Evolutionary conservation across 2,329 filamentous ascomycete genomes (phyloP).

Genomic region (Lasiodiplodia sp.): DNA sequence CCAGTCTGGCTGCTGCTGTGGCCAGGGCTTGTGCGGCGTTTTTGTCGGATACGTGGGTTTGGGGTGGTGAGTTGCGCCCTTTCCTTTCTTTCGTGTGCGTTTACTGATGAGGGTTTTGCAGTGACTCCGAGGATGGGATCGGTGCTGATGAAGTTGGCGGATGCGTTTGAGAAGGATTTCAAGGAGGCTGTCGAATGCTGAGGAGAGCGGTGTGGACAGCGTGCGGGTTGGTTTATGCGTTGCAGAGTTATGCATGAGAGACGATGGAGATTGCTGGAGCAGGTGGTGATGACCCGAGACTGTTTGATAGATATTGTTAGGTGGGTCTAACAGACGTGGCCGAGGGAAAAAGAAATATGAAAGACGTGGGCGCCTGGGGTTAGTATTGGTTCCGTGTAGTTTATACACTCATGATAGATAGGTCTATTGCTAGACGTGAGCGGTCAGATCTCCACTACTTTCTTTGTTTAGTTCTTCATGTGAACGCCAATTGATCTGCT

Average conservation of each 20-base stretch:
- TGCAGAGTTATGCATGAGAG: background rate
- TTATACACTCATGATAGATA: background rate
- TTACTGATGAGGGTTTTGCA: background rate
- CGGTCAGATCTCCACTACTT: too few species aligned
- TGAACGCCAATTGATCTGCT: too few species aligned
- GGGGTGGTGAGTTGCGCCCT: slow-evolving; percentile 30
- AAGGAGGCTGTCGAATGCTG: background rate
- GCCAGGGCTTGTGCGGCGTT: slow-evolving; percentile 39
- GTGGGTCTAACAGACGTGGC: background rate
- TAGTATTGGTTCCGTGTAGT: background rate
- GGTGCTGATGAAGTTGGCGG: slow-evolving; percentile 33
- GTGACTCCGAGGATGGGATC: slow-evolving; percentile 36
- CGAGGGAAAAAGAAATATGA: background rate
- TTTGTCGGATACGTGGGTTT: slow-evolving; percentile 39
- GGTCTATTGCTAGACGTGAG: background rate
- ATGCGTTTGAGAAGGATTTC: slow-evolving; percentile 18
- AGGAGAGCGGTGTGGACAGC: background rate
- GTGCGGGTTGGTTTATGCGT: background rate
- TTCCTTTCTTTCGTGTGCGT: too few species aligned
- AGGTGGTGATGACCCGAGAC: too few species aligned
- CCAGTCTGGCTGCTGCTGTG: slow-evolving; percentile 39
- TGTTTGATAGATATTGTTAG: too few species aligned
- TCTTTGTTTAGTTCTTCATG: too few species aligned
- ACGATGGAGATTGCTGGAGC: too few species aligned
- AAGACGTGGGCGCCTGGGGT: background rate